Percentiles rank a stretch among this genome's conserved stretches.
These are phyloP conservation scores for Akanthomyces uredinophilus DNA, from an alignment of 2,329 filamentous ascomycete genomes.

Conservation along the genomic window DNA sequence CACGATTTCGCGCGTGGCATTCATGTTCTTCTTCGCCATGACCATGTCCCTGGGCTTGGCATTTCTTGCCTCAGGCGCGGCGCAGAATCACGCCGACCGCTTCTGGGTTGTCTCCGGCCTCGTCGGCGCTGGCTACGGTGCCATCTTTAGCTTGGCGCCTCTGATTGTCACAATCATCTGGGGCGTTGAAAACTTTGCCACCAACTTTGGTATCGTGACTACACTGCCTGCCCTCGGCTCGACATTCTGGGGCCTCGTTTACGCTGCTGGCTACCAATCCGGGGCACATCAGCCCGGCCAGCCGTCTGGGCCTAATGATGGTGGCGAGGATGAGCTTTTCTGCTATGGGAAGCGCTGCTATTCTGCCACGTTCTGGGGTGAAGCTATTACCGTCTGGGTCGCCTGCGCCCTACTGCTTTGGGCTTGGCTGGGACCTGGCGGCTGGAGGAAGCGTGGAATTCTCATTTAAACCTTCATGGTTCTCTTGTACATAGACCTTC, in stretches of 20 bases:
- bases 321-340: constrained; percentile 47
- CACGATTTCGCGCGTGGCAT: constrained; percentile 69
- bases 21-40: constrained; percentile 71
- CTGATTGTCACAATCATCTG: constrained; percentile 96
- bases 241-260: constrained; percentile 86
- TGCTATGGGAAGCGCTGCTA: constrained; percentile 85
- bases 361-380: constrained; percentile 76
- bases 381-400: constrained; percentile 73
- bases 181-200: constrained; percentile 98
- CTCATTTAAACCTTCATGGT: constrained; percentile 41
- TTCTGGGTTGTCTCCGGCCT: constrained; percentile 84
- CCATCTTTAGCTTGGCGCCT: constrained; percentile 81
- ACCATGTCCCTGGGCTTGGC: constrained; percentile 72
- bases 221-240: constrained; percentile 86
- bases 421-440: constrained; percentile 74
- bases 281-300: constrained; percentile 44
- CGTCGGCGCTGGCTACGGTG: constrained; percentile 88
- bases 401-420: constrained; percentile 67
- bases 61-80: constrained; percentile 67
- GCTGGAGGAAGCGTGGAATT: constrained; percentile 74
- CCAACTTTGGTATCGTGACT: constrained; percentile 93
- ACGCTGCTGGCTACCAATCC: constrained; percentile 72
- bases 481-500: not conserved
- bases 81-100: constrained; percentile 68
- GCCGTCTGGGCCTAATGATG: constrained; percentile 23